phyloP scores from a whole-genome alignment of 352 stramenopile genomes.

The Nothophytophthora sp. region DNA sequence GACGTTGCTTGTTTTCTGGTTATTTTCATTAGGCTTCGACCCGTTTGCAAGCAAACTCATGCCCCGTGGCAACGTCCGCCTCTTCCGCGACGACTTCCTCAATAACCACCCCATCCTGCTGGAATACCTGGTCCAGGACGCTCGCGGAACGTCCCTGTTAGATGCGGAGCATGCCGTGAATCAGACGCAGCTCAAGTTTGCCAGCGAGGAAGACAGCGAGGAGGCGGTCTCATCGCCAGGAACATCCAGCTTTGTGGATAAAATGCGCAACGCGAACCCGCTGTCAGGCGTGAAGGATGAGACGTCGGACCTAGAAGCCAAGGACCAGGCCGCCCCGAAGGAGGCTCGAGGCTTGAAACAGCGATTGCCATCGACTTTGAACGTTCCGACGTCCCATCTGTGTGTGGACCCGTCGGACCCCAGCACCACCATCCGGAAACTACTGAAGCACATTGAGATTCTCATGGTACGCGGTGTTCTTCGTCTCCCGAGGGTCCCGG shows the following conservation, averaged over 20 bases:
- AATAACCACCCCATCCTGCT: conserved; percentile 85
- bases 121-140: conserved; percentile 71
- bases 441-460: conserved; percentile 87
- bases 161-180: conserved; percentile 10
- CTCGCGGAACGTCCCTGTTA: conserved; percentile 12
- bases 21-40: conserved; percentile 24
- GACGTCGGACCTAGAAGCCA: too few species aligned
- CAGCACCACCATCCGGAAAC: conserved; percentile 77
- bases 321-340: background rate
- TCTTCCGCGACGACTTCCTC: conserved; percentile 86
- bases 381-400: conserved; percentile 52
- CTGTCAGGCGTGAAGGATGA: conserved; percentile 1
- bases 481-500: too few species aligned
- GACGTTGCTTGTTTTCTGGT: too few species aligned
- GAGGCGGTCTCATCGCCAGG: conserved; percentile 1
- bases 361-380: conserved; percentile 12
- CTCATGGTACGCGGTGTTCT: too few species aligned
- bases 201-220: conserved; percentile 1
- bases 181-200: conserved; percentile 3
- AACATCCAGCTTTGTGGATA: conserved; percentile 51
- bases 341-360: too few species aligned
- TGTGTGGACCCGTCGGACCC: conserved; percentile 79
- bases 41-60: conserved; percentile 62
- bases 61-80: conserved; percentile 71
- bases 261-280: conserved; percentile 61